Evolutionary conservation across 2,329 filamentous ascomycete genomes (phyloP), one percentile per base, ranked within the genome.

Genomic region (Cryphonectria japonica): DNA sequence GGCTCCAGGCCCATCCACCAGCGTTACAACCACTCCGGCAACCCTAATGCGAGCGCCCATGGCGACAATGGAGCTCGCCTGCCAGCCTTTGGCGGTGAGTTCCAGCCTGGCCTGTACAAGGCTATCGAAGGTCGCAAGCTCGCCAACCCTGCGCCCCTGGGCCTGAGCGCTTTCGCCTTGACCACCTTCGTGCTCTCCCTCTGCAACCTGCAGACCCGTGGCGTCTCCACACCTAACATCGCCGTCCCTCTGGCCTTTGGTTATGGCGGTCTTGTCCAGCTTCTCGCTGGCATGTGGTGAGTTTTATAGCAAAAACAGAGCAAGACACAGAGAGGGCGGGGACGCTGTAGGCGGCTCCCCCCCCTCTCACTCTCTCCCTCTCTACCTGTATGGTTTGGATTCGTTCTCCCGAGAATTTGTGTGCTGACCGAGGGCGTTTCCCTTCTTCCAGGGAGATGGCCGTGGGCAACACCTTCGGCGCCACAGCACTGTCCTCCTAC

Each of bases 271-370:
- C 84, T 94, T 22, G 89, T 95, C 59, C 93, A 96, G 83, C 85
- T 95, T 66, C 84, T 93, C 32, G 91, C 93, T 75, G 93, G 93
- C 83, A 96, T 95, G 93, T 96, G 93, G 93, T 94, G 86, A 80
- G 88, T 85, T 50, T 50, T 50, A 50, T 7, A 34, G 6, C 26
- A 57, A 9, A 11, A 14, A 26, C 11, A 39, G 8, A 14, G 4
- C 37, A 41, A 41, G 19, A 41, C 37, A 26, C 26, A n/a, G 22
- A n/a, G 46, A 6, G 7, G 46, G 34, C 32, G 6, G 29, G 26
- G 39, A 13, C 16, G 34, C 22, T 26, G 37, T 13, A 50, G 14
- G n/a, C 61, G 26, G 8, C n/a, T 22, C 19, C 34, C 34, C 34
- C 43, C 26, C 16, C 37, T 62, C 11, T n/a, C 34, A 3, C 34